phyloP scores from a whole-genome alignment of 2,329 filamentous ascomycete genomes.

The Metarhizium sp. region DNA sequence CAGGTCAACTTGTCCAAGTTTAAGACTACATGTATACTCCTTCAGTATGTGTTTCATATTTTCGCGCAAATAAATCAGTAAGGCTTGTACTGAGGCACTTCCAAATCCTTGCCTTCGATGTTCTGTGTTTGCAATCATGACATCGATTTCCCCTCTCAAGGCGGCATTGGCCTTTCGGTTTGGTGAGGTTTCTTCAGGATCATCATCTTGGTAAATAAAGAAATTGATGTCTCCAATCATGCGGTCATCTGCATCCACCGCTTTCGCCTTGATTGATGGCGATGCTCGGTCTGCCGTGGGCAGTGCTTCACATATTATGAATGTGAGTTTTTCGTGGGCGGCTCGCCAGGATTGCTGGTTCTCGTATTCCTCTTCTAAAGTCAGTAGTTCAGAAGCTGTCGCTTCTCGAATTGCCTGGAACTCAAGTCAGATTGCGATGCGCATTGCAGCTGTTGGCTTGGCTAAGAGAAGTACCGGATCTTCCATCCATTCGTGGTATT shows the following conservation, averaged over 20 bases:
- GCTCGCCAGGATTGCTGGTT: slow-evolving; percentile 86
- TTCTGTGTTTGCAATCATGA: slow-evolving; percentile 65
- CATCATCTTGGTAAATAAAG: slow-evolving; percentile 49
- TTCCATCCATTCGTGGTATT: slow-evolving; percentile 90
- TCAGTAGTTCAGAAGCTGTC: slow-evolving; percentile 80
- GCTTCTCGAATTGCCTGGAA: slow-evolving; percentile 63
- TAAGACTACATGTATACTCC: slow-evolving; percentile 26
- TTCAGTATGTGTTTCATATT: slow-evolving; percentile 44
- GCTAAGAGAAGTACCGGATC: slow-evolving; percentile 43
- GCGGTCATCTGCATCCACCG: slow-evolving; percentile 41
- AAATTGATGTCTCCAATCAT: slow-evolving; percentile 76
- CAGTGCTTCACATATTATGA: slow-evolving; percentile 63
- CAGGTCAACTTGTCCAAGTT: slow-evolving; percentile 6
- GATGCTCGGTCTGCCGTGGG: neutral
- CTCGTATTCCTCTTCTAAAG: slow-evolving; percentile 70
- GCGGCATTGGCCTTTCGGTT: neutral
- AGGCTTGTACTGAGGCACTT: slow-evolving; percentile 51
- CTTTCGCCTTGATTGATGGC: slow-evolving; percentile 20
- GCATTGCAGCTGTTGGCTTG: neutral
- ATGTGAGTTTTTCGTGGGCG: slow-evolving; percentile 82
- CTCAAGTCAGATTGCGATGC: neutral
- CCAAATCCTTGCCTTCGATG: slow-evolving; percentile 58
- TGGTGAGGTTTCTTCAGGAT: neutral
- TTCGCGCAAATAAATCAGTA: slow-evolving; percentile 58
- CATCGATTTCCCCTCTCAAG: slow-evolving; percentile 64